Base-by-base conservation (phyloP, 805 yeast genomes). In the Kluyveromyces wickerhamii region DNA sequence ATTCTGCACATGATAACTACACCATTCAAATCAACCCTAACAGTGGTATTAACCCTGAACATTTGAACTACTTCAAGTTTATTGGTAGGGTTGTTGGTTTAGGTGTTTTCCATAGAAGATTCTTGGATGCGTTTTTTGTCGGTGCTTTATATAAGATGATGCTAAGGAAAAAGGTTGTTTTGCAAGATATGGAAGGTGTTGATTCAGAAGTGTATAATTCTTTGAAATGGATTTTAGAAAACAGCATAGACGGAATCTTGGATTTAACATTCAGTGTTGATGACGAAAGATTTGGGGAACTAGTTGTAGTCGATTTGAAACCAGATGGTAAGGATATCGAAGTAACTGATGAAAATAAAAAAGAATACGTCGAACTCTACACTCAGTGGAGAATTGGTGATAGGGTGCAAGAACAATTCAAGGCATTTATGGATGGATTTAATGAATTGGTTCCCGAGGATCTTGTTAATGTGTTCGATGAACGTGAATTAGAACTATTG, bases 71-170 rank as follows among this genome's bases (percentile, higher is more conserved):
- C 65, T 92, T 92, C 79, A 89, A 88, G 62, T 92, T 92, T 58
- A 88, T 92, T 58, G 99, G 99, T 46, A 79, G 99, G 65, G 95
- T 88, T 38, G 96, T 92, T 38, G 99, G 98, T 29, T 69, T 92
- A 48, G 96, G 96, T 62, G 95, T 92, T 13, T 92, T 92, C 87
- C 98, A 92, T 60, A 77, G 98, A 61, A 76, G 98, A 60, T 92
- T 92, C 67, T 66, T 92, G 58, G 99, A 92, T 61, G 97, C 97
- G 0, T 92, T 92, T 72, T 92, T 92, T 62, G 95, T 94, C 51
- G 96, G 96, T 47, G 97, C 98, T 1, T 75, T 92, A 60, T 92
- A 92, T 65, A 92, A 92, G 67, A 86, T 92, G 96, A 86, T 92
- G 82, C 70, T 92, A 49, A 85, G 78, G 56, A 92, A 92, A 63